Percentiles rank a stretch among this genome's conserved stretches.
phyloP scores from a whole-genome alignment of 2,329 filamentous ascomycete species.

The Scedosporium aurantiacum region DNA sequence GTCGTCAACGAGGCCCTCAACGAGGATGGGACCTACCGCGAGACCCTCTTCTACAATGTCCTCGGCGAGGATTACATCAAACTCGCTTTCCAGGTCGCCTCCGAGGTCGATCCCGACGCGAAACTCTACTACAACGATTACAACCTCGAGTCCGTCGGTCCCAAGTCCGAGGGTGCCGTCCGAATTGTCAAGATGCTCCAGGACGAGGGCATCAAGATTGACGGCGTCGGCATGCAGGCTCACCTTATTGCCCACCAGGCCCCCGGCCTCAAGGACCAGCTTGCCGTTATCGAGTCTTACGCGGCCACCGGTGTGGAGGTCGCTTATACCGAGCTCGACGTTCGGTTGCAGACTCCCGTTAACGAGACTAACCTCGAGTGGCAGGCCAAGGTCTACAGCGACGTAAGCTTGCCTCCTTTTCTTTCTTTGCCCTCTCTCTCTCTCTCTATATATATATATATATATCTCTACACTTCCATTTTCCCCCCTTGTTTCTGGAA shows the following conservation, averaged over 20 bases:
- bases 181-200: conserved; percentile 34
- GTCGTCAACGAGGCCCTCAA: conserved; percentile 53
- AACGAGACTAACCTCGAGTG: conserved; percentile 17
- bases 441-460: too few relatives aligned
- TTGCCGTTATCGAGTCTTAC: conserved; percentile 31
- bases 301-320: conserved; percentile 35
- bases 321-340: conserved; percentile 44
- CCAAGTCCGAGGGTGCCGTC: conserved; percentile 33
- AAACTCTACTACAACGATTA: conserved; percentile 50
- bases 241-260: conserved; percentile 48
- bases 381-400: conserved; percentile 19
- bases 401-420: conserved; percentile 10
- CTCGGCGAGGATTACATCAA: conserved; percentile 47
- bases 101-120: conserved; percentile 39
- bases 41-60: conserved; percentile 40
- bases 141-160: conserved; percentile 43
- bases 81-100: conserved; percentile 45
- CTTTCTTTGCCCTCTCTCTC: too few relatives aligned
- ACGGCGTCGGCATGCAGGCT: conserved; percentile 51
- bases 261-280: conserved; percentile 28
- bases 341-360: conserved; percentile 25
- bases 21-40: conserved; percentile 43
- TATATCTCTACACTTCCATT: too few relatives aligned
- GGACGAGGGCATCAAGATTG: conserved; percentile 41
- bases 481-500: background rate